Conservation (phyloP, 2,329 filamentous ascomycete genomes). For the Aureobasidium melanogenum region DNA sequence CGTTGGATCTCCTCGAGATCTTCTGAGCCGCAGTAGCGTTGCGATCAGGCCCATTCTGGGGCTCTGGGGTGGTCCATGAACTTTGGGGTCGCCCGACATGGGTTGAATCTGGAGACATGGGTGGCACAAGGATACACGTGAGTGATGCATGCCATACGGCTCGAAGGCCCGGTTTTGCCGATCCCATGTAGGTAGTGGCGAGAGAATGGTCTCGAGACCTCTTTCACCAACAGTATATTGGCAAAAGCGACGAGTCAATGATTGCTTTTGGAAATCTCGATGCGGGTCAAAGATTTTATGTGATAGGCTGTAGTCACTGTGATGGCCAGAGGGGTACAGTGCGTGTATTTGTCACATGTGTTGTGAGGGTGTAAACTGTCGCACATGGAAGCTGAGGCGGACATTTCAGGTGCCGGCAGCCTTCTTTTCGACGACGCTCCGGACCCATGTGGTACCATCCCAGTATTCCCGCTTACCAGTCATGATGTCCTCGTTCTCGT, state of each 20-base stretch:
- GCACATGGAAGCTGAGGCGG: neutral
- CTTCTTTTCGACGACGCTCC: constrained; percentile 7
- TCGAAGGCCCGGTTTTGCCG: neutral
- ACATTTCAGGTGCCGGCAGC: neutral
- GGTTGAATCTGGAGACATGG: neutral
- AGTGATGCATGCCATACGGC: neutral
- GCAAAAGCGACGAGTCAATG: neutral
- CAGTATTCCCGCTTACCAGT: constrained; percentile 10
- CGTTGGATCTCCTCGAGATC: neutral
- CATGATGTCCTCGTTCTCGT: constrained; percentile 24
- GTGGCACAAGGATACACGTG: neutral
- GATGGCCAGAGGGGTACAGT: neutral
- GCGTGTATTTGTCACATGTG: constrained; percentile 2
- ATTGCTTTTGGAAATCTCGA: neutral
- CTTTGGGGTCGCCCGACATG: neutral
- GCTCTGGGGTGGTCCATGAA: neutral
- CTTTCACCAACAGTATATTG: neutral
- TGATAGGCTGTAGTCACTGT: neutral
- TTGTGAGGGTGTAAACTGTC: neutral
- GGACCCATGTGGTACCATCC: constrained; percentile 8
- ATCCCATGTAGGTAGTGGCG: neutral
- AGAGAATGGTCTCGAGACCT: neutral
- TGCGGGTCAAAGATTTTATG: neutral
- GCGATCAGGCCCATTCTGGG: neutral
- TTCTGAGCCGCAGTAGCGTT: neutral